phyloP scores from a whole-genome alignment of 495 filamentous ascomycete genomes.

The Penicillium fimorum region DNA sequence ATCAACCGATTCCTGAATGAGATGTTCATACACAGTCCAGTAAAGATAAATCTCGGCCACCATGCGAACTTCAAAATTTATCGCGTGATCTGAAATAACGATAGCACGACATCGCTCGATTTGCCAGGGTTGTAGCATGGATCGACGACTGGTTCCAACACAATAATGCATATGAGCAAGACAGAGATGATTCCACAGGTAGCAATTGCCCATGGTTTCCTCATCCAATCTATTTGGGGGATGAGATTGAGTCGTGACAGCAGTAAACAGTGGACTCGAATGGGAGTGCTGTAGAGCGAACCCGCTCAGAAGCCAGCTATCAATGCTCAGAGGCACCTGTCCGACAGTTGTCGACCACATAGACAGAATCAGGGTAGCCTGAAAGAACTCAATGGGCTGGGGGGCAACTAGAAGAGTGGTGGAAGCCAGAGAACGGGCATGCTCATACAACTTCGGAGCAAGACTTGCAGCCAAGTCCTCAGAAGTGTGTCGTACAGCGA shows the following conservation, averaged over 20 bases:
- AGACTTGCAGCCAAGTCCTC: slow-evolving; percentile 36
- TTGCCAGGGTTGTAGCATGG: slow-evolving; percentile 38
- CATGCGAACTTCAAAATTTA: slow-evolving; percentile 49
- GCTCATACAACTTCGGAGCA: slow-evolving; percentile 40
- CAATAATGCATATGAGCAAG: slow-evolving; percentile 49
- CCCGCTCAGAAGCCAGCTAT: slow-evolving; percentile 48
- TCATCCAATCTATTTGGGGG: slow-evolving; percentile 11
- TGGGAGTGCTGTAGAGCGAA: slow-evolving; percentile 45
- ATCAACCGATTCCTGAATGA: slow-evolving; percentile 27
- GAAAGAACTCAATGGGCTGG: slow-evolving; percentile 46
- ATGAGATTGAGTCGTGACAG: slow-evolving; percentile 20
- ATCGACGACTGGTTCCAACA: slow-evolving; percentile 42
- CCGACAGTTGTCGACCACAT: slow-evolving; percentile 51
- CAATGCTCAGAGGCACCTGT: slow-evolving; percentile 45
- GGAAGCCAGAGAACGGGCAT: slow-evolving; percentile 36
- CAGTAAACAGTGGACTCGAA: slow-evolving; percentile 37
- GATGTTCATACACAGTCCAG: slow-evolving; percentile 42
- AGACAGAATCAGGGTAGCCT: slow-evolving; percentile 42
- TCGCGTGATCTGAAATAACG: slow-evolving; percentile 38
- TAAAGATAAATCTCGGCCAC: slow-evolving; percentile 46
- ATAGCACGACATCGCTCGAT: slow-evolving; percentile 38
- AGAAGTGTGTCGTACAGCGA: slow-evolving; percentile 45
- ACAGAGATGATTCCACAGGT: slow-evolving; percentile 49
- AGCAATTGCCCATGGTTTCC: slow-evolving; percentile 28
- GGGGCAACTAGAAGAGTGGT: slow-evolving; percentile 35